Conservation (phyloP, 2,329 filamentous ascomycete genomes). For the Trichoderma citrinoviride region DNA sequence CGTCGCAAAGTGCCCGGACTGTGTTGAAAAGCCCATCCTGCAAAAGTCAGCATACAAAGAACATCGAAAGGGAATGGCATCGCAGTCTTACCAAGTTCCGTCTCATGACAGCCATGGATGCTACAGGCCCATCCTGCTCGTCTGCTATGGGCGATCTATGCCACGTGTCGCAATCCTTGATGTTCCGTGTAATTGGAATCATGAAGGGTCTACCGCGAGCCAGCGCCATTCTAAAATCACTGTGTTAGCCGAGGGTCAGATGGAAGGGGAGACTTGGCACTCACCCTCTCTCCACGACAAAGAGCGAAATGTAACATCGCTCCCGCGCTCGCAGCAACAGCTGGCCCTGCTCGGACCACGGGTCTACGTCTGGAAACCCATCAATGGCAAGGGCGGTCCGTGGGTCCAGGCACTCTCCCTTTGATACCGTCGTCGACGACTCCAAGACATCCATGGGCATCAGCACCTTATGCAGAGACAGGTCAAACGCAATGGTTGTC, state of each 20-base stretch:
- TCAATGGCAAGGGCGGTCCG: slow-evolving; percentile 64
- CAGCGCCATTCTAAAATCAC: slow-evolving; percentile 55
- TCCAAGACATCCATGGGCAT: slow-evolving; percentile 50
- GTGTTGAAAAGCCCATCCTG: slow-evolving; percentile 56
- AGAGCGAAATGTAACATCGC: slow-evolving; percentile 68
- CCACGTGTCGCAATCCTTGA: slow-evolving; percentile 68
- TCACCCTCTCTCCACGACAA: slow-evolving; percentile 68
- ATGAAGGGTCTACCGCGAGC: slow-evolving; percentile 68
- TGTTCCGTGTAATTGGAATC: slow-evolving; percentile 62
- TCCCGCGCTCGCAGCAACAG: slow-evolving; percentile 63
- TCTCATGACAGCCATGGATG: slow-evolving; percentile 68
- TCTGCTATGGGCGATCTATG: slow-evolving; percentile 62
- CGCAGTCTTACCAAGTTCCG: slow-evolving; percentile 56
- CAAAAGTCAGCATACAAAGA: slow-evolving; percentile 7
- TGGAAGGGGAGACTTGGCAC: slow-evolving; percentile 3
- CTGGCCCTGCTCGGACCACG: slow-evolving; percentile 57
- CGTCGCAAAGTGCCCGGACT: slow-evolving; percentile 59
- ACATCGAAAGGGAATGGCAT: background rate
- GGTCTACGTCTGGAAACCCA: slow-evolving; percentile 63
- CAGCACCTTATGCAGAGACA: slow-evolving; percentile 68
- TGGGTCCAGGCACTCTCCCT: slow-evolving; percentile 67
- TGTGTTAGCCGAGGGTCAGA: background rate
- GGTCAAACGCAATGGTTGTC: slow-evolving; percentile 64
- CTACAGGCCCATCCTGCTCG: slow-evolving; percentile 65
- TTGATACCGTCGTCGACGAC: slow-evolving; percentile 50